Evolutionary conservation across 805 yeast species (phyloP).

Genomic region (Allodekkera sacchari): DNA sequence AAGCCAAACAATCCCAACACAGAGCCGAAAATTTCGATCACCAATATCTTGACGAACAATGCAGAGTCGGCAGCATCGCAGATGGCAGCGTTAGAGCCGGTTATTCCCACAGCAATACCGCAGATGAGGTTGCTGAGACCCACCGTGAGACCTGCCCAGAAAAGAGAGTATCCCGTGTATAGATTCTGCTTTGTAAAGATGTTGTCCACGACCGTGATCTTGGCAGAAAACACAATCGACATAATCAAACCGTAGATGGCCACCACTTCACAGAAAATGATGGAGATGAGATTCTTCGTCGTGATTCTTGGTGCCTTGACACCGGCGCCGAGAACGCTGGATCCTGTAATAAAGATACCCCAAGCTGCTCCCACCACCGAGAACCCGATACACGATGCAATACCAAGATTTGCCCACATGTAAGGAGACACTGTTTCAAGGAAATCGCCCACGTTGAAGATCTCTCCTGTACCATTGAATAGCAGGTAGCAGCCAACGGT

Average conservation of each 20-base stretch:
- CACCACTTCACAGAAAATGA: constrained; percentile 98
- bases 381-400: constrained; percentile 83
- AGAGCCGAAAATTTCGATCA: constrained; percentile 94
- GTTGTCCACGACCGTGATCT: constrained; percentile 61
- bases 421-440: constrained; percentile 84
- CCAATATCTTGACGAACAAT: constrained; percentile 89
- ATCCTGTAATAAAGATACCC: constrained; percentile 96
- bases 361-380: constrained; percentile 98
- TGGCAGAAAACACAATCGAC: constrained; percentile 94
- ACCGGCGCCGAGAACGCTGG: constrained; percentile 95
- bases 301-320: constrained; percentile 96
- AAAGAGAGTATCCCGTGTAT: constrained; percentile 90
- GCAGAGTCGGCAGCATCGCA: constrained; percentile 97
- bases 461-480: constrained; percentile 88
- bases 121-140: constrained; percentile 90
- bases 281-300: constrained; percentile 91
- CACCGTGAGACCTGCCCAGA: constrained; percentile 98
- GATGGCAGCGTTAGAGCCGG: constrained; percentile 98
- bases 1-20: constrained; percentile 93
- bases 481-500: constrained; percentile 37
- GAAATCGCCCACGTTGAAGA: constrained; percentile 86
- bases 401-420: constrained; percentile 93
- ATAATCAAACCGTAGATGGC: constrained; percentile 97
- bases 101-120: constrained; percentile 94
- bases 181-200: constrained; percentile 75